Evolutionary conservation across 768 basidiomycete species (phyloP).

Genomic region (Pluteus cervinus): DNA sequence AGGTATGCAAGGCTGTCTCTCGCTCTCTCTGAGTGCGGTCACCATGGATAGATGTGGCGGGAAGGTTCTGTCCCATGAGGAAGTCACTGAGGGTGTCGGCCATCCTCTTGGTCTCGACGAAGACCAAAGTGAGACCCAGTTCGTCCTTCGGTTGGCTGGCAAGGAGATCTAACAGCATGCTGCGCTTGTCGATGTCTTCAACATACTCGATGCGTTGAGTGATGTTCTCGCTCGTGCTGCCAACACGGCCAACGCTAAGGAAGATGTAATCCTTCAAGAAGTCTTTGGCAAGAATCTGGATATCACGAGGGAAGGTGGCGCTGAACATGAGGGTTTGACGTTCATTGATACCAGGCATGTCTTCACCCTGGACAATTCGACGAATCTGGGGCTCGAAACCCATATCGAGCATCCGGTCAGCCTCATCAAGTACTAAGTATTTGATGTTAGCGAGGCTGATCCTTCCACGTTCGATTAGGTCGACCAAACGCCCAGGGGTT

Average conservation of each 20-base stretch:
- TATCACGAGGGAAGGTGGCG: slow-evolving; percentile 98
- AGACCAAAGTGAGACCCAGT: slow-evolving; percentile 83
- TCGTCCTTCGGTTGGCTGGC: slow-evolving; percentile 62
- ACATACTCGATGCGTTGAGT: slow-evolving; percentile 99
- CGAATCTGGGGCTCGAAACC: slow-evolving; percentile 99
- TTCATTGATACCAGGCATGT: slow-evolving; percentile 90
- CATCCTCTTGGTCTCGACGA: slow-evolving; percentile 99
- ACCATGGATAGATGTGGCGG: slow-evolving; percentile 96
- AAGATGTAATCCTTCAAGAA: slow-evolving; percentile 99
- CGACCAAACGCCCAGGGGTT: slow-evolving; percentile 96
- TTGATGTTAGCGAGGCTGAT: slow-evolving; percentile 96
- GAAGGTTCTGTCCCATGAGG: slow-evolving; percentile 73
- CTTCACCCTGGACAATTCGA: slow-evolving; percentile 94
- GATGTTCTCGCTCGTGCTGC: slow-evolving; percentile 98
- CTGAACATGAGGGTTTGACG: slow-evolving; percentile 99
- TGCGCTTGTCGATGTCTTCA: slow-evolving; percentile 95
- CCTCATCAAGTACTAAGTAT: slow-evolving; percentile 98
- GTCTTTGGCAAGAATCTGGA: slow-evolving; percentile 93
- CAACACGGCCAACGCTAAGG: slow-evolving; percentile 97
- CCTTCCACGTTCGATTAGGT: slow-evolving; percentile 95
- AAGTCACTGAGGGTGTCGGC: slow-evolving; percentile 98
- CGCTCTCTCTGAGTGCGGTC: slow-evolving; percentile 98
- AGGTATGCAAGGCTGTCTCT: slow-evolving; percentile 91
- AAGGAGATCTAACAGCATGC: slow-evolving; percentile 91
- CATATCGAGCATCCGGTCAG: slow-evolving; percentile 99